Percentiles rank a stretch among this genome's conserved stretches.
Conservation (phyloP, 805 yeast genomes). For the Ogataea nakhonphanomensis region DNA sequence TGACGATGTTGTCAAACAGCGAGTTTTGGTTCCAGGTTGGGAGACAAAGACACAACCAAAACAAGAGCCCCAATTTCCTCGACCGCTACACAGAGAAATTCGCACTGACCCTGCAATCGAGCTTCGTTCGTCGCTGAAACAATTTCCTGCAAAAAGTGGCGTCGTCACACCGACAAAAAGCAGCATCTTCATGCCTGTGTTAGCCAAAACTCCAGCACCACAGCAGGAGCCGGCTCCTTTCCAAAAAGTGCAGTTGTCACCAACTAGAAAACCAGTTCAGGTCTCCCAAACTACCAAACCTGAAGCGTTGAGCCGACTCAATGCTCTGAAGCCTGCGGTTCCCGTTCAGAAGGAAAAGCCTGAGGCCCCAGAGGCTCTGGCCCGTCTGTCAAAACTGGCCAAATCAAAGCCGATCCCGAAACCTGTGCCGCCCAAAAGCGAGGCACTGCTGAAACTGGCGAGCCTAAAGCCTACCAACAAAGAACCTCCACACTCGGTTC, state of each 20-base stretch:
- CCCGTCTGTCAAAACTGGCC: conserved; percentile 17
- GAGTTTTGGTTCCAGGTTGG: neutral
- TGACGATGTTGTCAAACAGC: conserved; percentile 1
- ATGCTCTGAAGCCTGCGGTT: conserved; percentile 17
- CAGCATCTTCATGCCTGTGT: neutral
- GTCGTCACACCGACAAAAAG: no score
- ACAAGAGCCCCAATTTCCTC: no score
- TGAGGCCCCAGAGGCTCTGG: conserved; percentile 30
- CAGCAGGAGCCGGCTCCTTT: conserved; percentile 1
- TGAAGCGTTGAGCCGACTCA: conserved; percentile 16
- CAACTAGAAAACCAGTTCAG: conserved; percentile 8
- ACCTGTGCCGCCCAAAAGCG: conserved; percentile 25
- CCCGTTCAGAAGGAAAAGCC: conserved; percentile 8
- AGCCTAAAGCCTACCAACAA: conserved; percentile 10
- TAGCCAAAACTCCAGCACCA: neutral
- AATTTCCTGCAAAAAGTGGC: no score
- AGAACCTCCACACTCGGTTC: neutral
- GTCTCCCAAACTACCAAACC: conserved; percentile 9
- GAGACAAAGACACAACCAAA: neutral
- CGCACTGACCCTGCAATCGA: neutral
- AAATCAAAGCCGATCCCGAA: conserved; percentile 19
- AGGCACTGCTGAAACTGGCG: conserved; percentile 20
- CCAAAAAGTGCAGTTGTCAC: conserved; percentile 10
- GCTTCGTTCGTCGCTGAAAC: neutral
- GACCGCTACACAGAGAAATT: no score